Evolutionary conservation across 352 stramenopile genomes (phyloP), one percentile per base, ranked within the genome.

Genomic region (Globisporangium heterothallicum): DNA sequence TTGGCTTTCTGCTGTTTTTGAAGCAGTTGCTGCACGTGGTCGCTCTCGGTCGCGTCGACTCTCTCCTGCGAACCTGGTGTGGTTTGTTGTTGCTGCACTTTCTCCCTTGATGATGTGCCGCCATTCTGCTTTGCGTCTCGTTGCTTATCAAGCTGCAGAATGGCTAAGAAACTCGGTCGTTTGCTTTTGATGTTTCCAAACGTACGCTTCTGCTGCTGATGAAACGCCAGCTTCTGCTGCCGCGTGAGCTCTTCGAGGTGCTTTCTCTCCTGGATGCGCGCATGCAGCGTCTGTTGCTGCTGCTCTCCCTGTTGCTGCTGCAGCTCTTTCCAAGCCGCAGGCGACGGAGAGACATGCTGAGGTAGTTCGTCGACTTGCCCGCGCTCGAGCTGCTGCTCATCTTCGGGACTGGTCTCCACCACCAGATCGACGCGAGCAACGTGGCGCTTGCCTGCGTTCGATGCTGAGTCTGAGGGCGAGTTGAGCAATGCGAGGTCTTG

Each of bases 151-250:
- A 72, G 64, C 34, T 54, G 58, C 22, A 72, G 44, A 35, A 61
- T 69, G 18, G 64, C 47, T 10, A 72, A 34, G 43, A 70, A 72
- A 14, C 56, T 70, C 36, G 64, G 56, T 0, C 57, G 56, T n/a
- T 50, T 63, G 25, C 34, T 41, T 41, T 52, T 49, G 6, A 49
- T 18, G 7, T 56, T 42, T 8, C 46, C 51, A 4, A 63, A 27
- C 1, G 43, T 29, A 7, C 32, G 40, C 60, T 67, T 69, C 26
- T 66, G 61, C 44, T 71, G 41, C 2, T 54, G 46, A 18, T 48
- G 35, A 38, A 68, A 57, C 32, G 54, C 60, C 16, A 54, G 30
- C 14, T 27, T 34, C n/a, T 66, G 50, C 27, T 63, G 51, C 22
- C 49, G 47, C 9, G 41, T 35, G 26, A 62, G 40, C n/a, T 48